phyloP scores from a whole-genome alignment of 23 red algal genomes.

The Gracilaria gracilis region DNA sequence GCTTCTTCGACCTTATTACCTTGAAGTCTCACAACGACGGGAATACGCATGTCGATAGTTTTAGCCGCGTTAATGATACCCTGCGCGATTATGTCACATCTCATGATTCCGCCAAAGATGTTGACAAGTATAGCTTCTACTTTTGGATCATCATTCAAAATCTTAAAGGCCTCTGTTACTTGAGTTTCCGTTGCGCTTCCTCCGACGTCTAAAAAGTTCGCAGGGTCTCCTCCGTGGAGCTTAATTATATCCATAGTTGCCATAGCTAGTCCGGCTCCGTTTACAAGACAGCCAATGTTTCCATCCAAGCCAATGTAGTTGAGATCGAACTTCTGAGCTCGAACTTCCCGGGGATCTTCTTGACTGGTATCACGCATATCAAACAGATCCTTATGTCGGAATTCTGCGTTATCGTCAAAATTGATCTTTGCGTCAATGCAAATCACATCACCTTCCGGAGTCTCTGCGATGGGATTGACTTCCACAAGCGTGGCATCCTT shows the following conservation, averaged over 20 bases:
- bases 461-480: slow-evolving; percentile 94
- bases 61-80: slow-evolving; percentile 96
- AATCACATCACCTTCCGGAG: slow-evolving; percentile 74
- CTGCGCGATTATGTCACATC: slow-evolving; percentile 98
- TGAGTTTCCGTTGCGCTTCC: slow-evolving; percentile 97
- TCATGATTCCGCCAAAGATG: slow-evolving; percentile 99
- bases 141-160: slow-evolving; percentile 88
- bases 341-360: slow-evolving; percentile 97
- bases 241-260: slow-evolving; percentile 99
- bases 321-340: slow-evolving; percentile 77
- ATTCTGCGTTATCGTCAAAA: slow-evolving; percentile 98
- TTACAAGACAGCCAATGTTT: slow-evolving; percentile 98
- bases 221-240: slow-evolving; percentile 96
- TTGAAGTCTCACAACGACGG: slow-evolving; percentile 96
- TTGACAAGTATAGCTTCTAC: slow-evolving; percentile 96
- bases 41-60: slow-evolving; percentile 85
- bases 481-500: slow-evolving; percentile 93
- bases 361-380: slow-evolving; percentile 88
- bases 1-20: slow-evolving; percentile 97
- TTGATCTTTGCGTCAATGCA: slow-evolving; percentile 99
- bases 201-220: slow-evolving; percentile 98
- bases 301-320: slow-evolving; percentile 99
- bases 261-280: slow-evolving; percentile 97
- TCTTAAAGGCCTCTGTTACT: slow-evolving; percentile 94
- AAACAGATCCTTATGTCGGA: slow-evolving; percentile 93